Conservation (phyloP, 202 grass and related monocot species). For the Zizania palustris region DNA sequence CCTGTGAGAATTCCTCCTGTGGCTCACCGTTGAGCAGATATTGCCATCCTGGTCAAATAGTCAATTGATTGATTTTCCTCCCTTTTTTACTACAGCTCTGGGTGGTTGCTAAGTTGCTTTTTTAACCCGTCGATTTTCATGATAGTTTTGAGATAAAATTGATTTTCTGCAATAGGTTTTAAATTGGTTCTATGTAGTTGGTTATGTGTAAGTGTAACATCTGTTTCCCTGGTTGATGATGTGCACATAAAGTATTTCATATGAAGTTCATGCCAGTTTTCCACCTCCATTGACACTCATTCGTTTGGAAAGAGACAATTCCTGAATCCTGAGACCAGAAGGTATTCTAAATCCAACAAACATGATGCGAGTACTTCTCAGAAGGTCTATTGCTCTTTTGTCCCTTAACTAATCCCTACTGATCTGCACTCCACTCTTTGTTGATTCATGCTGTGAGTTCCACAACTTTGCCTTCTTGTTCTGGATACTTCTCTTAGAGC, state of each 20-base stretch:
- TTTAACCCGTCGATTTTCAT: not conserved
- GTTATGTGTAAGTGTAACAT: not conserved
- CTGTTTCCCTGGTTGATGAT: too few species aligned
- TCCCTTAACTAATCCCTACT: not conserved
- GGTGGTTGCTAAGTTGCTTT: not conserved
- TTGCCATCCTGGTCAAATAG: not conserved
- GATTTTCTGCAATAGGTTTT: not conserved
- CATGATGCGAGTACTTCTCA: not conserved
- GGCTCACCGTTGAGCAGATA: not conserved
- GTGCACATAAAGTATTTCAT: not conserved
- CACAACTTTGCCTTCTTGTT: not conserved
- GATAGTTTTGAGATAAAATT: not conserved
- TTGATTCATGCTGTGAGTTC: not conserved
- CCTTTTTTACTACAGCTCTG: not conserved
- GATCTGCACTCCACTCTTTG: not conserved
- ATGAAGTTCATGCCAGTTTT: not conserved
- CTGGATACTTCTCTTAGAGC: not conserved
- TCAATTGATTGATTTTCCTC: not conserved
- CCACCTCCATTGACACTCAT: too few species aligned
- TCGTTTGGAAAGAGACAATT: not conserved
- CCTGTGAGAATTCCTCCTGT: not conserved
- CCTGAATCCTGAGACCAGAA: not conserved
- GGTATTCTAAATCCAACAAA: not conserved
- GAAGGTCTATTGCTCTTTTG: not conserved
- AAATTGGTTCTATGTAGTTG: not conserved